phyloP scores from a whole-genome alignment of 2,329 filamentous ascomycete species.

The Fusarium sp. region DNA sequence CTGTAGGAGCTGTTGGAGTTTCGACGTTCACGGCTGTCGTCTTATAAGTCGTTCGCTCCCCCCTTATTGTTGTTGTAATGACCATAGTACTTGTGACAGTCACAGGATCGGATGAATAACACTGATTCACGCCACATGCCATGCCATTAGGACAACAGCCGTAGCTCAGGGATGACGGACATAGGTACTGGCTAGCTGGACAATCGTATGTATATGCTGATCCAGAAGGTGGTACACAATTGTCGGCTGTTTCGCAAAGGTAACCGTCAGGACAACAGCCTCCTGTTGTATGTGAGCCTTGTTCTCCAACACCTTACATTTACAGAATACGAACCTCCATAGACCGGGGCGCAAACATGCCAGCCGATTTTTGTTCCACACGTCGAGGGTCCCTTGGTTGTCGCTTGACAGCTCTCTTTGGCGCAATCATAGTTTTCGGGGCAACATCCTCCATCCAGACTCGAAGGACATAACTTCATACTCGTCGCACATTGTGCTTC shows the following conservation, averaged over 20 bases:
- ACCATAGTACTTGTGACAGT: conserved; percentile 59
- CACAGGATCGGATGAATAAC: conserved; percentile 60
- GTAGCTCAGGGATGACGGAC: conserved; percentile 62
- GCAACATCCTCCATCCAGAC: conserved; percentile 61
- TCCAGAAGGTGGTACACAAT: conserved; percentile 60
- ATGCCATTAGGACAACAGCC: conserved; percentile 65
- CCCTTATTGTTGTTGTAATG: conserved; percentile 59
- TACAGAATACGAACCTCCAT: conserved; percentile 49
- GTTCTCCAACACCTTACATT: neutral
- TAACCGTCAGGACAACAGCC: conserved; percentile 61
- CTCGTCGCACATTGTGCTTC: conserved; percentile 44
- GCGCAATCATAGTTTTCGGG: conserved; percentile 62
- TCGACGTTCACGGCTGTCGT: conserved; percentile 54
- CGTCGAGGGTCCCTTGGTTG: conserved; percentile 57
- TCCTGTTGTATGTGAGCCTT: conserved; percentile 49
- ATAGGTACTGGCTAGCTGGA: conserved; percentile 58
- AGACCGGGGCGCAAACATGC: conserved; percentile 55
- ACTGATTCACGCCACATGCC: conserved; percentile 61
- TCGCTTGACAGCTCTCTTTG: conserved; percentile 60
- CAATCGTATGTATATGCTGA: conserved; percentile 56
- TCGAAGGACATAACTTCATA: conserved; percentile 52
- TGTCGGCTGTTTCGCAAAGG: conserved; percentile 53
- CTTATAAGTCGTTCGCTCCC: conserved; percentile 54
- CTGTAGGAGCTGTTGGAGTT: conserved; percentile 53
- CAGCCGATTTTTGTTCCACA: conserved; percentile 54